Evolutionary conservation across 192 early-diverging fungal species (phyloP), one percentile per base, ranked within the genome.

Genomic region (Umbelopsis isabellina): DNA sequence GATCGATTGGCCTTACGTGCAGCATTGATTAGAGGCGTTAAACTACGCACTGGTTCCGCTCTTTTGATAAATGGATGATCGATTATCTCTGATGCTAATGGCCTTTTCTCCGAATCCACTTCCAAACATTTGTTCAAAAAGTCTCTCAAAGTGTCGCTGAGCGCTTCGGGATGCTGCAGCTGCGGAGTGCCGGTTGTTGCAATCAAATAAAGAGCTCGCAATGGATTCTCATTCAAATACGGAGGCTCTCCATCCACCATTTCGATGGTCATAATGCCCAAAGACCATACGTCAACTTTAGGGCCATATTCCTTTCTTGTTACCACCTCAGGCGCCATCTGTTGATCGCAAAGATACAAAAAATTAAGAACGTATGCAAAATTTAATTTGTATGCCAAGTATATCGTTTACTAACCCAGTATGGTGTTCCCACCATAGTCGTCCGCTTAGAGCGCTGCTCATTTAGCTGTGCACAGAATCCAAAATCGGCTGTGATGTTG

Each of bases 191-290:
- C 97, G 61, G 94, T 97, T 8, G 95, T 98, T 5, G 95, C 95
- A 85, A 98, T 98, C 72, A 98, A 75, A 72, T 96, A 97, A 49
- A 98, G 79, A 5, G 96, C 96, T 50, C 90, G 83, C 30, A 97
- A 80, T 5, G 97, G 95, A 73, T 97, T 92, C 71, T 97, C 95
- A 64, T 98, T 91, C 46, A 98, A 79, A 82, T 98, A 98, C 33
- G 97, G 97, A 61, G 97, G 97, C 74, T 98, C 94, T 12, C 95
- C 95, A 79, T 98, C 97, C 49, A 97, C 84, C 95, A 97, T 97
- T 77, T 98, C 97, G 68, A 98, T 97, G 9, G 91, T 91, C 94
- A 98, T 96, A 79, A 98, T 97, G 3, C 97, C 97, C 35, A 97
- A 76, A 13, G 94, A 95, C 97, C 97, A 98, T 50, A 98, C 89